phyloP scores from a whole-genome alignment of 257 asterid genomes.

The Penstemon newberryi region DNA sequence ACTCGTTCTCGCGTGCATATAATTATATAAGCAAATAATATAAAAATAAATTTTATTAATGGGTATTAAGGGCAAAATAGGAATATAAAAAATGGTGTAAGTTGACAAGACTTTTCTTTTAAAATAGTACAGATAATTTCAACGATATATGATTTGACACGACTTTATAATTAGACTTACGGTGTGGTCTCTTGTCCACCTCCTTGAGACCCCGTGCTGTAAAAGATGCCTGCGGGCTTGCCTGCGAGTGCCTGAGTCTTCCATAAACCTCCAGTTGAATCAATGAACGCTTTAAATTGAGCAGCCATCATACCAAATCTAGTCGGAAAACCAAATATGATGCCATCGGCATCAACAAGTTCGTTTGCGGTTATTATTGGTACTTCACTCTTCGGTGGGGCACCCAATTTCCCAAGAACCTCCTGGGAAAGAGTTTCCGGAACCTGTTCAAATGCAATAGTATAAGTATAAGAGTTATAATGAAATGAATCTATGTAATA shows the following conservation, averaged over 20 bases:
- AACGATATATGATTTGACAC: no score
- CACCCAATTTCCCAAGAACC: constrained; percentile 55
- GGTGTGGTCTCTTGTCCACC: constrained; percentile 74
- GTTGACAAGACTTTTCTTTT: no score
- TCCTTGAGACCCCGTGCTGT: constrained; percentile 65
- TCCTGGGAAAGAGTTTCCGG: constrained; percentile 59
- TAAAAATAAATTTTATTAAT: no score
- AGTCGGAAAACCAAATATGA: constrained; percentile 65
- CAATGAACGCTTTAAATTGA: constrained; percentile 60
- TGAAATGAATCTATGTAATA: background rate
- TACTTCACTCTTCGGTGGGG: constrained; percentile 55
- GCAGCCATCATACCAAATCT: constrained; percentile 77
- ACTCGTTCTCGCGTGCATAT: no score
- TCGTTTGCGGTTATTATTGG: constrained; percentile 49
- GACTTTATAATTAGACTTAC: constrained; percentile 29
- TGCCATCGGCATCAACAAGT: constrained; percentile 54
- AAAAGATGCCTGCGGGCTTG: constrained; percentile 64
- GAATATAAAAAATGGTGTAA: no score
- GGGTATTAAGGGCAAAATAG: no score
- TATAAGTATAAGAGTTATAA: background rate
- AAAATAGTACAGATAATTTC: no score
- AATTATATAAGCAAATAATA: no score
- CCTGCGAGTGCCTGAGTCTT: constrained; percentile 52
- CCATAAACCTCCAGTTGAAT: constrained; percentile 64
- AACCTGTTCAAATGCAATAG: constrained; percentile 33